Conservation (phyloP, 2,329 filamentous ascomycete genomes). For the Penicillium sp. region DNA sequence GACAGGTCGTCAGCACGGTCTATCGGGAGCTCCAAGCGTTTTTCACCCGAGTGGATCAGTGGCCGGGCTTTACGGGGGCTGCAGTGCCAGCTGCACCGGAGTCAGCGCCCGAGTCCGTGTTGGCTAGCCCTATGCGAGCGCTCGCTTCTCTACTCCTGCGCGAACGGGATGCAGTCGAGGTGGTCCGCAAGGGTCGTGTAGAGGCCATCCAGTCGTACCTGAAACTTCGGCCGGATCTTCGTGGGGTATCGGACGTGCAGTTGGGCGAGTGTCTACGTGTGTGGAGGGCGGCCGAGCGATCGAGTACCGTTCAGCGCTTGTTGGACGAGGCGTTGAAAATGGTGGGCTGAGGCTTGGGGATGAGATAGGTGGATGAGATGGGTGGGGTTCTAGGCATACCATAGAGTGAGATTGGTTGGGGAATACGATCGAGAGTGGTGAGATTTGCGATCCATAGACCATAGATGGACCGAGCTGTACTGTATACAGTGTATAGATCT, state of each 20-base stretch:
- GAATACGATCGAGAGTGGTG: background rate
- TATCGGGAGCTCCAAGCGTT: conserved; percentile 45
- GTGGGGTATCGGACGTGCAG: conserved; percentile 23
- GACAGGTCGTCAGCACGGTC: conserved; percentile 42
- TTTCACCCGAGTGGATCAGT: conserved; percentile 39
- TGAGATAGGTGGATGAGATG: background rate
- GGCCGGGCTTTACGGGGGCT: conserved; percentile 13
- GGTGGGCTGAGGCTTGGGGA: conserved; percentile 4
- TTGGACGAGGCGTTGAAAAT: conserved; percentile 41
- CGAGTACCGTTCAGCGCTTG: conserved; percentile 43
- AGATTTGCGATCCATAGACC: background rate
- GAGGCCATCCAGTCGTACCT: conserved; percentile 44
- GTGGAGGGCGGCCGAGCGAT: conserved; percentile 51
- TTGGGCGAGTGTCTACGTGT: conserved; percentile 33
- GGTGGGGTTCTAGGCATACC: background rate
- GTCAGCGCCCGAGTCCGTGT: conserved; percentile 16
- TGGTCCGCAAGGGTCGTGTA: conserved; percentile 46
- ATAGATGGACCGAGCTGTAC: background rate
- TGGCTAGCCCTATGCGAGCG: conserved; percentile 36
- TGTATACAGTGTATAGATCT: background rate
- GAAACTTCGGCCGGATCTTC: conserved; percentile 32
- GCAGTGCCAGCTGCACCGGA: background rate
- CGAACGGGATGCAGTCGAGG: conserved; percentile 46
- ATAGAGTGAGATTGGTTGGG: background rate
- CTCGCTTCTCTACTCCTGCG: conserved; percentile 41